phyloP scores from a whole-genome alignment of 2,329 filamentous ascomycete species.

The Microdochium bolleyi region DNA sequence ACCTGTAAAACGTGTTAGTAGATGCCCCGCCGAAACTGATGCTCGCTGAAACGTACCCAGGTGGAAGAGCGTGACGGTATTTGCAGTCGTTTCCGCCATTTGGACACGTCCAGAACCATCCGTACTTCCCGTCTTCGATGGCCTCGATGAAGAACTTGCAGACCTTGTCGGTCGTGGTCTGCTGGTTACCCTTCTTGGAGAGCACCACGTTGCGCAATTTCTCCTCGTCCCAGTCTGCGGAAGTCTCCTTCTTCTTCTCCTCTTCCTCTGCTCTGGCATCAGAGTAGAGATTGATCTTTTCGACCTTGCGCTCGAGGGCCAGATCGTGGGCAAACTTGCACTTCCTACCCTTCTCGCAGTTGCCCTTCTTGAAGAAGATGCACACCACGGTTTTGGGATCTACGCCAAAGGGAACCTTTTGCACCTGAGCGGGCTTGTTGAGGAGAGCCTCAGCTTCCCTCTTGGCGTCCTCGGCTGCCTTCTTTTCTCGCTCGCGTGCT shows the following conservation, averaged over 20 bases:
- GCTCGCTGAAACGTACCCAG: slow-evolving; percentile 59
- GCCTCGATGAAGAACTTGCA: slow-evolving; percentile 98
- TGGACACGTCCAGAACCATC: slow-evolving; percentile 98
- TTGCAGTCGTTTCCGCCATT: slow-evolving; percentile 97
- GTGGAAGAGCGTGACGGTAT: slow-evolving; percentile 92
- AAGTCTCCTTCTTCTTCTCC: slow-evolving; percentile 82
- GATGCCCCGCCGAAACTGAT: slow-evolving; percentile 3
- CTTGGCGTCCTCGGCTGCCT: slow-evolving; percentile 77
- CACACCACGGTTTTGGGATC: slow-evolving; percentile 97
- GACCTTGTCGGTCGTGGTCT: slow-evolving; percentile 93
- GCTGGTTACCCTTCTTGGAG: slow-evolving; percentile 95
- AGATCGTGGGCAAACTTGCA: slow-evolving; percentile 97
- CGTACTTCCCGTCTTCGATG: slow-evolving; percentile 97
- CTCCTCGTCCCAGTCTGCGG: slow-evolving; percentile 96
- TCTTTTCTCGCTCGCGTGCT: slow-evolving; percentile 77
- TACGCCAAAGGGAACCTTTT: slow-evolving; percentile 96
- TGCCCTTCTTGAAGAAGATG: slow-evolving; percentile 94
- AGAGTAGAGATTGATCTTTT: slow-evolving; percentile 87
- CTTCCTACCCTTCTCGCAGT: slow-evolving; percentile 94
- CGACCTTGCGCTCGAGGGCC: slow-evolving; percentile 79
- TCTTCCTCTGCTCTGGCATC: slow-evolving; percentile 71
- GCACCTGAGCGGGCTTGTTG: slow-evolving; percentile 86
- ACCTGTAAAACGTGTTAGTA: slow-evolving; percentile 44
- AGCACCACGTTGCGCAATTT: slow-evolving; percentile 85
- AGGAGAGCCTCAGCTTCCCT: slow-evolving; percentile 75